Evolutionary conservation across 202 grass and related monocot genomes (phyloP).

Genomic region (Zoysia matrella): DNA sequence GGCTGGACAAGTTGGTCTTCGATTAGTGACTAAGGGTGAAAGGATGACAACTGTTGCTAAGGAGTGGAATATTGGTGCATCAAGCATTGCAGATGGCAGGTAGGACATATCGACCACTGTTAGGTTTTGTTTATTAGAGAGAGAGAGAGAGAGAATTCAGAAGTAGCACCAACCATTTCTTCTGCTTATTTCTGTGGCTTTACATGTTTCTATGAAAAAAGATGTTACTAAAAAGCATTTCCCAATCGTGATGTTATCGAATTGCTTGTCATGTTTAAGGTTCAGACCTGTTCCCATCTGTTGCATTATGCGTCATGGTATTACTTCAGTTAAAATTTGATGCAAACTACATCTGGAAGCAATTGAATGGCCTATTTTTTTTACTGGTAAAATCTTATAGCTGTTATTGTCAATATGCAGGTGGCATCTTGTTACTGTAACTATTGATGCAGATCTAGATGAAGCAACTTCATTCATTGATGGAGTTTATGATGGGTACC

Average conservation of each 20-base stretch:
- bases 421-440: conserved; percentile 97
- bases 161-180: conserved; percentile 2
- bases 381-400: conserved; percentile 29
- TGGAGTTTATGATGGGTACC: conserved; percentile 89
- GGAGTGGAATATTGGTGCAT: conserved; percentile 95
- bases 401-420: conserved; percentile 54
- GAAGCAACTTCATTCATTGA: conserved; percentile 97
- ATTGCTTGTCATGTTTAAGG: conserved; percentile 6
- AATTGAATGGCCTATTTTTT: conserved; percentile 1
- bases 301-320: conserved; percentile 28
- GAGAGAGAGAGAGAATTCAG: background rate
- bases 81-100: conserved; percentile 98
- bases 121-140: conserved; percentile 22
- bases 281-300: conserved; percentile 33
- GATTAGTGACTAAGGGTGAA: conserved; percentile 87
- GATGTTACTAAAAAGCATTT: background rate
- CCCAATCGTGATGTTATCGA: background rate
- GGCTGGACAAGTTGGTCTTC: conserved; percentile 93
- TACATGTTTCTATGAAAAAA: background rate
- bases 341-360: conserved; percentile 16
- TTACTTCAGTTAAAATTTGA: conserved; percentile 34
- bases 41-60: conserved; percentile 89
- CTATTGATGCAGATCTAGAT: conserved; percentile 92
- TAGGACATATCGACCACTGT: conserved; percentile 38
- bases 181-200: conserved; percentile 18